Base-by-base conservation (phyloP, 345 rosid genomes). In the Pseudoturritis turrita region DNA sequence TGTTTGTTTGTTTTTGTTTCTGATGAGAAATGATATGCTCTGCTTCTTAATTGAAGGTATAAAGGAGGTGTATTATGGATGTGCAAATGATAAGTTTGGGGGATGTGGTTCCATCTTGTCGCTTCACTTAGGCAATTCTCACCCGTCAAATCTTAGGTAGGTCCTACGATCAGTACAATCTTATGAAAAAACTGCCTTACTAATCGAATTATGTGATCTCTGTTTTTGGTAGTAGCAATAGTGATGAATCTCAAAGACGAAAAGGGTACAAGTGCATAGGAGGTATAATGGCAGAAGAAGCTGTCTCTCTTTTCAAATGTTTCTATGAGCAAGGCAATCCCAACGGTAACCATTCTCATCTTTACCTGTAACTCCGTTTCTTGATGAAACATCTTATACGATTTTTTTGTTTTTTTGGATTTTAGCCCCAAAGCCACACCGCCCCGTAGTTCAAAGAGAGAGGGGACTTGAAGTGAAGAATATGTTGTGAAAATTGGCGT, bases 321-420 rank as follows among this genome's bases (percentile, higher is more conserved):
- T 92, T 92, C 77, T 89, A 92, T 66, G 96, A 92, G 73, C 92
- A 87, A 72, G 96, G 96, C 68, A 92, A 88, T 75, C 96, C 96
- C 29, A 90, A 90, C 56, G 96, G 96, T 92, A 80, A 59, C 80
- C 37, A 35, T 60, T 64, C 56, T 71, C 64, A 23, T 40, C 49
- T 13, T 62, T 17, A 25, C 54, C 0, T 22, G 13, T 52, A 53
- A 10, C 11, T 31, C 7, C 22, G 1, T 58, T 57, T 8, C 8
- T 56, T 61, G 28, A 29, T 21, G 15, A 29, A 25, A 26, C 26
- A 46, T 45, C 19, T 49, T 18, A 43, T 4, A 46, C 5, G 7
- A 45, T 3, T 5, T 40, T 1, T 6, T 22, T 49, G 10, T 68
- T n/a, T 8, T 29, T 37, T 3, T 6, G 6, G 40, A 44, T 61